Base-by-base conservation (phyloP, 306 rosid genomes). In the Corylus avellana region DNA sequence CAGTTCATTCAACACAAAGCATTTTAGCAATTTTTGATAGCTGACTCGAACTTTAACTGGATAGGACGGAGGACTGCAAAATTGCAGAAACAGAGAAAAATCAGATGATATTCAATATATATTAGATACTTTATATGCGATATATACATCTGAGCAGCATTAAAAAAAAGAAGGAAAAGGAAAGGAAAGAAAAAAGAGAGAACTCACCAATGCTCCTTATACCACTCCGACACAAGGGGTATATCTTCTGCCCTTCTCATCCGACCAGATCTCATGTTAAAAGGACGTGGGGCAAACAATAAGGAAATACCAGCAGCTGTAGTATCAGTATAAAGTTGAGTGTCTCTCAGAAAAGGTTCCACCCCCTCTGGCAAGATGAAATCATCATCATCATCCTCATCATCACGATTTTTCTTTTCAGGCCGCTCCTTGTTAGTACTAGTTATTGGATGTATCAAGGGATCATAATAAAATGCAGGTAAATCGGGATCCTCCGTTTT, bases 31-130 rank as follows among this genome's bases (percentile, higher is more conserved):
- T 58, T 95, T 95, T 71, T 95, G 99, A 82, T 95, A 95, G 81
- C 99, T 95, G 80, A 95, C 99, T 63, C 99, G 91, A 42, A 95
- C 99, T 87, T 95, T 95, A 79, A 95, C 99, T 2, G 99, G 99
- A 85, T 93, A 95, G 18, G 99, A 91, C 1, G 99, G 98, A 75
- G 99, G 98, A 68, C 99, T 92, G 97, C 84, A 78, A 81, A 83
- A 62, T 18, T 48, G 9, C 42, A 62, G 27, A 74, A 14, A 55
- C 39, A 29, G 16, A 18, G 62, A 57, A 64, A 73, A 67, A 9
- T 73, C 70, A 75, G 54, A 54, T 14, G n/a, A 55, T 49, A 4
- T 2, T 37, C 14, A 76, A 53, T n/a, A n/a, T 18, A 50, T n/a
- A 70, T 12, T 37, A 37, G 47, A 66, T 66, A 8, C 48, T 66